Base-by-base conservation (phyloP, 2,329 filamentous ascomycete genomes). In the Pseudogymnoascus sp. region DNA sequence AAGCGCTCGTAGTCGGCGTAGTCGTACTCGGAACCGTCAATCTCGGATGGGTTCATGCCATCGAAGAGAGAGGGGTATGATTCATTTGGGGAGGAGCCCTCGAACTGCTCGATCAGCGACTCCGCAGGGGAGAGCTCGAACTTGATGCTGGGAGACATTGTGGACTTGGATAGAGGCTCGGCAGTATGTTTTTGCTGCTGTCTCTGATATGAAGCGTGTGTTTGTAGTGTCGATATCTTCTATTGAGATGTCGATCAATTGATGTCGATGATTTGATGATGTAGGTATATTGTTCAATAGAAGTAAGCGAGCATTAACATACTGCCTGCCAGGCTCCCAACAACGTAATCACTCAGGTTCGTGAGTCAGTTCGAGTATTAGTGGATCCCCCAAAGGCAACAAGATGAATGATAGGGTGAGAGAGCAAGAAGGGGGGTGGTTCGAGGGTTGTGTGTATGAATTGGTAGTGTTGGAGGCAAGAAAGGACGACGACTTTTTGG, bases 21-120 rank as follows among this genome's bases (percentile, higher is more conserved):
- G 39, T 68, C 70, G 49, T 71, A 74, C 36, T 67, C 70, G 30
- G 72, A 72, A 4, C 72, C 73, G 68, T 73, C 68, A 49, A 62
- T 68, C 28, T 71, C 69, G 35, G 58, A 61, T 25, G 67, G 67
- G 28, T 69, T 67, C 65, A 71, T 70, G 30, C 41, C 41, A 45
- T 45, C 62, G 64, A 73, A 74, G 58, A 74, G 68, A 4, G 72
- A 67, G 38, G 70, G 65, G 35, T 72, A 74, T 28, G 41, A 45
- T 36, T 35, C 52, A 36, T 58, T 58, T 5, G 52, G 33, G 28
- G 52, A 58, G 33, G 28, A 33, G n/a, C 52, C 52, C 28, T 58
- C 52, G 33, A 58, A 58, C 28, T 33, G 33, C 52, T 33, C 28
- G 28, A 33, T 58, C 52, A 58, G 33, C n/a, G 28, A 33, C 28